phyloP scores from a whole-genome alignment of 1,139 yeast species.

The Komagataea norvegica region DNA sequence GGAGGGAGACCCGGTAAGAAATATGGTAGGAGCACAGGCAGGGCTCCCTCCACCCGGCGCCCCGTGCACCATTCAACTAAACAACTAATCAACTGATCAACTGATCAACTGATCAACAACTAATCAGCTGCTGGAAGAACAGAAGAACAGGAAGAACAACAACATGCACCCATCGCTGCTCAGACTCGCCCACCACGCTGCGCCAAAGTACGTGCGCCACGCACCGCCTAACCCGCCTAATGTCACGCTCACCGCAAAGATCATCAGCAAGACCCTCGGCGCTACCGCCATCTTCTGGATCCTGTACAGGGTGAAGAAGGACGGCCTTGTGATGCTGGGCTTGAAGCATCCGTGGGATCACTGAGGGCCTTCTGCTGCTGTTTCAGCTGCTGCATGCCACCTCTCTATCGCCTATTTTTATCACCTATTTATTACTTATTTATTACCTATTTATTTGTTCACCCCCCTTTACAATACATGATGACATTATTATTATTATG shows the following conservation, averaged over 20 bases:
- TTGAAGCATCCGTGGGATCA: constrained; percentile 27
- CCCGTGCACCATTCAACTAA: too few species aligned
- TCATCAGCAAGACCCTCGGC: constrained; percentile 21
- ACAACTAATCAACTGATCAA: too few species aligned
- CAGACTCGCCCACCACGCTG: constrained; percentile 11
- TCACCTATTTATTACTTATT: background rate
- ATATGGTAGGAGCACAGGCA: too few species aligned
- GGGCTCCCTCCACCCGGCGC: too few species aligned
- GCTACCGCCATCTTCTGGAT: constrained; percentile 25
- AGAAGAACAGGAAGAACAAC: background rate
- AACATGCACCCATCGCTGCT: constrained; percentile 10
- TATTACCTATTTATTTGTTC: background rate
- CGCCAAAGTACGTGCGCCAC: constrained; percentile 23
- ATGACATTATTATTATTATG: background rate
- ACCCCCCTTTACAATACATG: background rate
- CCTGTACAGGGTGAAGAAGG: constrained; percentile 22
- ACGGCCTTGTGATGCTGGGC: constrained; percentile 25
- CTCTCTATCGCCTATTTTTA: constrained; percentile 5
- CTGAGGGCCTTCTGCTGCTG: constrained; percentile 1
- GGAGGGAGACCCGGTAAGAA: too few species aligned
- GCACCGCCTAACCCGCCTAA: constrained; percentile 25
- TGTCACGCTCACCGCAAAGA: constrained; percentile 14
- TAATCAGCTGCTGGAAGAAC: too few species aligned
- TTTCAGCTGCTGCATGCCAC: background rate
- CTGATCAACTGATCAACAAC: too few species aligned